Base-by-base conservation (phyloP, 2,329 filamentous ascomycete genomes). In the Venturiaceae sp. region DNA sequence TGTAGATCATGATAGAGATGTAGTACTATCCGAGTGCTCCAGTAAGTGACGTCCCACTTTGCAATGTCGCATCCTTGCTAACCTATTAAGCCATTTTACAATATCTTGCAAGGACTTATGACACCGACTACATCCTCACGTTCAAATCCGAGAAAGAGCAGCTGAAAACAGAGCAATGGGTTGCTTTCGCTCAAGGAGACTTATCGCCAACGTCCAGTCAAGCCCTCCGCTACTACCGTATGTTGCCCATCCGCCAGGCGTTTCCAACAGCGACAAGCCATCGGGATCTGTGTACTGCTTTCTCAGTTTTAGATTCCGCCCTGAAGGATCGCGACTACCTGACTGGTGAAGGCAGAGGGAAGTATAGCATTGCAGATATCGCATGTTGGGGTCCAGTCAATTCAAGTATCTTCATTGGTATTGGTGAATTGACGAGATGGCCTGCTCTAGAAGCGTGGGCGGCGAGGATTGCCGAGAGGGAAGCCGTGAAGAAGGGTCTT, bases 111-210 rank as follows among this genome's bases (percentile, higher is more conserved):
- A 69, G 74, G 33, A 69, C 75, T 62, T 76, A 77, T 63, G 75
- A 77, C 59, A 70, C 73, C 6, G 71, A 77, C 23, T 68, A 76
- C 66, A 74, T 73, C 53, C 74, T 77, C 63, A 72, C 68, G 59
- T 77, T 77, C 68, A 68, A 66, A 21, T 76, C 80, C 33, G 69
- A 73, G 44, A 71, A 77, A 46, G 75, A 80, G 63, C 61, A 76
- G 41, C 71, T 71, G 5, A 66, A 72, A 44, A 74, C 73, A 50
- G 81, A 84, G 72, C 79, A 82, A 68, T 87, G 84, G 84, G 77
- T 84, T 61, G 79, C 80, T 34, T 87, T 83, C 82, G 74, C 75
- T 64, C 73, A 76, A 55, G 74, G 72, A n/a, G 73, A 72, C n/a
- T 64, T 75, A 2, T 72, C 72, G 55, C 69, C 70, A 1, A 74